Percentiles rank a stretch among this genome's conserved stretches.
Conservation (phyloP, 2,329 filamentous ascomycete genomes). For the Keithomyces neogunnii region DNA sequence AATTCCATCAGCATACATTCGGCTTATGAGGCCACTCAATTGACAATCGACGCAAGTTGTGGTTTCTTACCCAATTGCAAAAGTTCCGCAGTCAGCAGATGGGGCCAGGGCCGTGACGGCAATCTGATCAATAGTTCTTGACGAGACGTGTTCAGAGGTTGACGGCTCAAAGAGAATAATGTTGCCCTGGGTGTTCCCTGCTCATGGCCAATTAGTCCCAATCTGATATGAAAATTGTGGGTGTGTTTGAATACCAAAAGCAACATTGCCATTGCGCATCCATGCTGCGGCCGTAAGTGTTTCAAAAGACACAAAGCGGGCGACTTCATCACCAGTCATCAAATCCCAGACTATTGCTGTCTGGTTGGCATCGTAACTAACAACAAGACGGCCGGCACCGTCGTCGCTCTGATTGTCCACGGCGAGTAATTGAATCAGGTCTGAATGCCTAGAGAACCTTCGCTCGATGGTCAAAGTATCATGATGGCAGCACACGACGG, state of each 20-base stretch:
- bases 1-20: slow-evolving; percentile 7
- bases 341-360: slow-evolving; percentile 97
- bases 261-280: slow-evolving; percentile 96
- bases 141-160: slow-evolving; percentile 85
- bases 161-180: slow-evolving; percentile 91
- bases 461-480: slow-evolving; percentile 86
- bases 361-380: slow-evolving; percentile 86
- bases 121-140: slow-evolving; percentile 83
- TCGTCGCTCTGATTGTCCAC: slow-evolving; percentile 88
- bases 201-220: neutral
- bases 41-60: neutral
- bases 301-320: slow-evolving; percentile 89
- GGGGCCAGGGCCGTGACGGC: slow-evolving; percentile 91
- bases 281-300: slow-evolving; percentile 77
- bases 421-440: slow-evolving; percentile 74
- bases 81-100: slow-evolving; percentile 81
- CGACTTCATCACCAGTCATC: slow-evolving; percentile 80
- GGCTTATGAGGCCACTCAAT: neutral
- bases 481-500: slow-evolving; percentile 82
- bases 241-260: slow-evolving; percentile 60
- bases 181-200: slow-evolving; percentile 86
- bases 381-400: slow-evolving; percentile 75
- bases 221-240: neutral
- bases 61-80: slow-evolving; percentile 78
- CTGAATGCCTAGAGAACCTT: slow-evolving; percentile 73